Evolutionary conservation across 495 filamentous ascomycete genomes (phyloP), one percentile per base, ranked within the genome.

Genomic region (Bathelium albidoporum): DNA sequence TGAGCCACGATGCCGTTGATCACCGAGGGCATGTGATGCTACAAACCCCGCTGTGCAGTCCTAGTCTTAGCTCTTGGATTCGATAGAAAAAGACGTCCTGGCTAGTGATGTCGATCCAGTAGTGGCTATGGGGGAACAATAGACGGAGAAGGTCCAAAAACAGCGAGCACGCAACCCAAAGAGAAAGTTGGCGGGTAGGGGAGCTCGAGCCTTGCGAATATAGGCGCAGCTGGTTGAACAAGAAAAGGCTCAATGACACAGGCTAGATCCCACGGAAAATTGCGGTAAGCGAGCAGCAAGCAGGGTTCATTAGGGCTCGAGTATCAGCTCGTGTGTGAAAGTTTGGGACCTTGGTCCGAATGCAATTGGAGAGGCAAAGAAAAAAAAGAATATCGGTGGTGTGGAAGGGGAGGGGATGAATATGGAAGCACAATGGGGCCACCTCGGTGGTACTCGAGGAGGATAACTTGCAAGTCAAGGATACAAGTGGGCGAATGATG

Each of bases 21-120:
- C 49, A 55, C 49, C 49, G 49, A 55, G 49, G 49, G 49, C 49
- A 55, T 55, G 49, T 55, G 49, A 55, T 55, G 49, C 29, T 28
- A 20, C 24, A 29, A 55, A 55, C 49, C 49, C 49, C 49, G 49
- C 49, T 55, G 49, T 9, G 7, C 5, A 55, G 3, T 49, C n/a
- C 49, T 18, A 55, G 20, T 55, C 22, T 55, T 9, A 20, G 20
- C 24, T 20, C 24, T 29, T 2, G 9, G 24, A 11, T 7, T 29
- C 20, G 16, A 20, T 12, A 5, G 9, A n/a, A n/a, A 24, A 55
- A 29, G 22, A 55, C n/a, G 7, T 5, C 49, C 24, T 28, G 20
- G 22, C 49, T 24, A 55, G 29, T 11, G 29, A 29, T 55, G 49
- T 29, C 49, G 49, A 29, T 55, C 49, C 49, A 55, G 16, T 26